These are phyloP conservation scores for Mallotus japonicus DNA, from an alignment of 441 rosid genomes.

Conservation along the genomic window DNA sequence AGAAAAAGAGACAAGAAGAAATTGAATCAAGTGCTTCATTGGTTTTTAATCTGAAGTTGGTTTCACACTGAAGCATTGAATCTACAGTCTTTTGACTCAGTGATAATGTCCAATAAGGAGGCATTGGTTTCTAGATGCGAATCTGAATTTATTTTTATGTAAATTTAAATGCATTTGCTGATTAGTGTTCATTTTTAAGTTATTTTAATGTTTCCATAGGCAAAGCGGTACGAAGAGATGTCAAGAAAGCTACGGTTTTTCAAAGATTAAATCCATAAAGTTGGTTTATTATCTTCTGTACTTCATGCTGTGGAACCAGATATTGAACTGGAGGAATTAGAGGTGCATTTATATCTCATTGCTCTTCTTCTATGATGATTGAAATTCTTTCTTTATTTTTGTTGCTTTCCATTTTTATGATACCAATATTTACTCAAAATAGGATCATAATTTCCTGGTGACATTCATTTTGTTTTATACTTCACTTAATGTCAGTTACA, in stretches of 20 bases:
- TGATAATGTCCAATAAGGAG: not conserved
- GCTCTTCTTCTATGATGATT: conserved; percentile 2
- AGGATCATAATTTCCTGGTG: conserved; percentile 8
- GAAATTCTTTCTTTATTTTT: conserved; percentile 11
- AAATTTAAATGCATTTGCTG: conserved; percentile 1
- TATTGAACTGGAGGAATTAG: conserved; percentile 85
- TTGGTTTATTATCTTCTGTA: conserved; percentile 63
- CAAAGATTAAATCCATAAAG: conserved; percentile 88
- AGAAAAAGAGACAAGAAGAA: not conserved
- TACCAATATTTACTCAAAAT: conserved; percentile 6
- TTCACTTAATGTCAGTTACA: conserved; percentile 54
- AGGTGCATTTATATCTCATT: conserved; percentile 48
- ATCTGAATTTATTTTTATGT: too few relatives aligned
- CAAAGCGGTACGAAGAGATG: conserved; percentile 97
- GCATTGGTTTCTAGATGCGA: not conserved
- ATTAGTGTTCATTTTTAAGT: conserved; percentile 15
- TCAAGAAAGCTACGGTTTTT: conserved; percentile 89
- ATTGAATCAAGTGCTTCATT: not conserved
- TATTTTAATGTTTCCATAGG: conserved; percentile 48
- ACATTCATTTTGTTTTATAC: conserved; percentile 22
- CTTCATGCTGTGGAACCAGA: conserved; percentile 67
- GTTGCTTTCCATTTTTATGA: conserved; percentile 18
- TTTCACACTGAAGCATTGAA: too few relatives aligned
- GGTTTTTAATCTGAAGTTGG: too few relatives aligned
- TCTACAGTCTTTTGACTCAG: not conserved